These are phyloP conservation scores for Kodamaea sagamina DNA, from an alignment of 805 yeast genomes.

Conservation along the genomic window DNA sequence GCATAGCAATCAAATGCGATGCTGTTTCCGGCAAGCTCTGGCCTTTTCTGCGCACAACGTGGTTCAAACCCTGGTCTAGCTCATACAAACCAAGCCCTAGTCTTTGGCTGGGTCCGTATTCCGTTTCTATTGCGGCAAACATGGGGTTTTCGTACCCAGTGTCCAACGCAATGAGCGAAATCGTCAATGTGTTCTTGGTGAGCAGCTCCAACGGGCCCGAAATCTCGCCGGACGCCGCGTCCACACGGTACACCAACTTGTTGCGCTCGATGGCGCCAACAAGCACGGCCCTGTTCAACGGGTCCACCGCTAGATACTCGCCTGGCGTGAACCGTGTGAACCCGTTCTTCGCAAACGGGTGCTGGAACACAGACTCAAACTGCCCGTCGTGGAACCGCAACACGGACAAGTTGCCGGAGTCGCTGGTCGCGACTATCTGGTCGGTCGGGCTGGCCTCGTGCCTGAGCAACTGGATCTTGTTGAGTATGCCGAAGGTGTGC, in stretches of 20 bases:
- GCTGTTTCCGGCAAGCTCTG: slow-evolving; percentile 36
- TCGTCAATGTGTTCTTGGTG: slow-evolving; percentile 51
- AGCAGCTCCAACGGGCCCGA: slow-evolving; percentile 77
- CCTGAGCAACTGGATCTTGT: slow-evolving; percentile 53
- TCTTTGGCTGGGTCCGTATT: slow-evolving; percentile 34
- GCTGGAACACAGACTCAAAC: slow-evolving; percentile 55
- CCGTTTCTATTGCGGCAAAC: slow-evolving; percentile 78
- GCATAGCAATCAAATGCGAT: slow-evolving; percentile 62
- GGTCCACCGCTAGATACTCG: slow-evolving; percentile 67
- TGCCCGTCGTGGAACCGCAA: slow-evolving; percentile 44
- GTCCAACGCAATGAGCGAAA: slow-evolving; percentile 61
- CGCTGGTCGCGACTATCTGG: slow-evolving; percentile 67
- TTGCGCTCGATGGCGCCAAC: slow-evolving; percentile 71
- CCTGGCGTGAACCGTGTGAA: slow-evolving; percentile 77
- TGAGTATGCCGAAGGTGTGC: slow-evolving; percentile 58
- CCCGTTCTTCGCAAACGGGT: slow-evolving; percentile 74
- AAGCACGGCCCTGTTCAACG: slow-evolving; percentile 68
- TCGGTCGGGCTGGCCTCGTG: slow-evolving; percentile 57
- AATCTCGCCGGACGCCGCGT: slow-evolving; percentile 47
- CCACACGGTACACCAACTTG: slow-evolving; percentile 67
- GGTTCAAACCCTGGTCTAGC: slow-evolving; percentile 82
- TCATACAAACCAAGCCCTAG: slow-evolving; percentile 66
- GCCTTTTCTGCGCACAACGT: slow-evolving; percentile 52
- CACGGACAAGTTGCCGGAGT: slow-evolving; percentile 70
- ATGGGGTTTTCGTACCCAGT: slow-evolving; percentile 74